A percentile compares a stretch with the other conserved stretches of the same genome.
Evolutionary conservation across 805 yeast genomes (phyloP).

Genomic region (Brettanomyces bruxellensis): DNA sequence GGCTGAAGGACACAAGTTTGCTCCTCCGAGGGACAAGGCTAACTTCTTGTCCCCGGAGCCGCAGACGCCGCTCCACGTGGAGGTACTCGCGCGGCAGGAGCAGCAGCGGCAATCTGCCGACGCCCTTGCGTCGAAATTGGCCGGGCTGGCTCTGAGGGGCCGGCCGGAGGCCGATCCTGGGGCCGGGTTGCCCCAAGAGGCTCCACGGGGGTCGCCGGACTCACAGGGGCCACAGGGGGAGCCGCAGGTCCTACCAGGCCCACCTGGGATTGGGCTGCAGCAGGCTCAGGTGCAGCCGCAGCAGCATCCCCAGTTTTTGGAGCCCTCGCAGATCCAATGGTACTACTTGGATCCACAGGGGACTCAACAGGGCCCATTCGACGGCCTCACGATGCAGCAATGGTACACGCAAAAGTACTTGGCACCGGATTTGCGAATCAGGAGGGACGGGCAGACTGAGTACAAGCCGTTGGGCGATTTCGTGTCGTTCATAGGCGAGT

Average conservation of each 20-base stretch:
- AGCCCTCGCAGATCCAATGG: slow-evolving; percentile 46
- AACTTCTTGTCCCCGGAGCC: slow-evolving; percentile 19
- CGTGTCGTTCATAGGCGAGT: slow-evolving; percentile 38
- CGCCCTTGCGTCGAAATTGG: neutral
- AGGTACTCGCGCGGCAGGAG: neutral
- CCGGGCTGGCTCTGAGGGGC: neutral
- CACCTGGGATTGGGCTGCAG: neutral
- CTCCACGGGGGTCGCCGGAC: too few species aligned
- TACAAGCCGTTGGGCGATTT: slow-evolving; percentile 47
- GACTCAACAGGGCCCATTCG: slow-evolving; percentile 74
- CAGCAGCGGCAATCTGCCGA: slow-evolving; percentile 1
- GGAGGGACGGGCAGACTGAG: slow-evolving; percentile 45
- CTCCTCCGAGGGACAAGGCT: slow-evolving; percentile 15
- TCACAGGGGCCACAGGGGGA: neutral
- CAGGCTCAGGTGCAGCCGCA: neutral
- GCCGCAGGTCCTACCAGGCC: too few species aligned
- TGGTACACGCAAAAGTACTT: slow-evolving; percentile 65
- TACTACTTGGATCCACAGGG: slow-evolving; percentile 63
- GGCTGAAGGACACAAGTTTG: slow-evolving; percentile 22
- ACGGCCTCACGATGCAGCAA: slow-evolving; percentile 63
- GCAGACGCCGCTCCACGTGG: neutral
- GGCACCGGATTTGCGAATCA: slow-evolving; percentile 41
- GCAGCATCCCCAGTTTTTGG: slow-evolving; percentile 6
- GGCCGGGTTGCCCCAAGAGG: neutral
- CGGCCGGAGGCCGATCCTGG: neutral